These are phyloP conservation scores for Colletotrichum sp. DNA, from an alignment of 2,329 filamentous ascomycete species.

Conservation along the genomic window DNA sequence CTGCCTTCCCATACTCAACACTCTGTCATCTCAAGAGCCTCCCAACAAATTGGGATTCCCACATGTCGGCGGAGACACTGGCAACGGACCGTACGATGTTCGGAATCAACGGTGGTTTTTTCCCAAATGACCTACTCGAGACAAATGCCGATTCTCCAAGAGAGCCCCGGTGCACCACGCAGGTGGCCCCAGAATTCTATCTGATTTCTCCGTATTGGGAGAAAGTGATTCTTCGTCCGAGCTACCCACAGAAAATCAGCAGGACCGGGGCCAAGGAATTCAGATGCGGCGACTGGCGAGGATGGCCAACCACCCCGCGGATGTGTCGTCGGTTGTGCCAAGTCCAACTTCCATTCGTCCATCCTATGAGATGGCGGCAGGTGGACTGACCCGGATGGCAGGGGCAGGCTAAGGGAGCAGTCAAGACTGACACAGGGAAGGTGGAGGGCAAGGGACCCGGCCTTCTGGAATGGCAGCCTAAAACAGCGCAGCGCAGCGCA, in stretches of 20 bases:
- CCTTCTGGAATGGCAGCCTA: conserved; percentile 10
- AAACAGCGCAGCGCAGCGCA: conserved; percentile 2
- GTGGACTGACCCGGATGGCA: conserved; percentile 16
- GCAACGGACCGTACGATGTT: neutral
- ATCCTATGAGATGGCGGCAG: conserved; percentile 16
- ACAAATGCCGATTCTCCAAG: neutral
- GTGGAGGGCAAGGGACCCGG: conserved; percentile 10
- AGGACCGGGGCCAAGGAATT: neutral
- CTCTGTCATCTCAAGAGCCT: neutral
- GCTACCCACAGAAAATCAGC: neutral
- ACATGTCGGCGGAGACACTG: neutral
- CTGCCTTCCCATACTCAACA: conserved; percentile 8
- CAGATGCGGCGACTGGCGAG: neutral
- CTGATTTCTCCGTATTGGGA: neutral
- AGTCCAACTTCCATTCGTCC: conserved; percentile 20
- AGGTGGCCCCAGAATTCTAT: neutral
- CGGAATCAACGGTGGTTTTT: neutral
- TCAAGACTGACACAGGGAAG: neutral
- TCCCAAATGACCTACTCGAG: neutral
- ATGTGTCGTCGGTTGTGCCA: conserved; percentile 10
- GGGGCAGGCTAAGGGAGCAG: neutral
- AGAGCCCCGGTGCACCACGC: neutral
- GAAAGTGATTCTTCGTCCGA: neutral
- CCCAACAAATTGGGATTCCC: conserved; percentile 15
- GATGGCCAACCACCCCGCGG: neutral